Conservation (phyloP, 352 stramenopile genomes). For the Globisporangium heterothallicum region DNA sequence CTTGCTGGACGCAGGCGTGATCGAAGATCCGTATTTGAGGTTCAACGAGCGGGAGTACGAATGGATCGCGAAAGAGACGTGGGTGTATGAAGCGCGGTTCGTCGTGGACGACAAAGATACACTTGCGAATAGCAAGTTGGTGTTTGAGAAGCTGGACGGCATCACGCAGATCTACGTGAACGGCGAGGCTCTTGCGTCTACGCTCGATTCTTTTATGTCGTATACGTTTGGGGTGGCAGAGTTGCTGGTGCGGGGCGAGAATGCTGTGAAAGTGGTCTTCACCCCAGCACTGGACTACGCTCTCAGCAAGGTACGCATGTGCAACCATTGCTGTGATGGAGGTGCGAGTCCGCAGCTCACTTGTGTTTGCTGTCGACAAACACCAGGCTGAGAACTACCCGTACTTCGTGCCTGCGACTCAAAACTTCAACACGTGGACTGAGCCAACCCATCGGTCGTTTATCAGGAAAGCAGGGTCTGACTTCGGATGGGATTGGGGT, state of each 20-base stretch:
- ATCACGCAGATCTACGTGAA: conserved; percentile 68
- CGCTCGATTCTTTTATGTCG: conserved; percentile 60
- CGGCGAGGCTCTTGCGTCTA: conserved; percentile 34
- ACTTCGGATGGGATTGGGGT: conserved; percentile 88
- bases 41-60: conserved; percentile 67
- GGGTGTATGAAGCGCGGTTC: conserved; percentile 63
- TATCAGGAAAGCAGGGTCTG: conserved; percentile 77
- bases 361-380: conserved; percentile 30
- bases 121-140: conserved; percentile 17
- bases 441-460: conserved; percentile 76
- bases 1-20: conserved; percentile 49
- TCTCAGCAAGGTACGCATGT: conserved; percentile 23
- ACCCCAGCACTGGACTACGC: conserved; percentile 48
- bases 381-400: conserved; percentile 55
- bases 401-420: conserved; percentile 69
- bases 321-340: not conserved
- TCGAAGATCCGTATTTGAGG: conserved; percentile 60
- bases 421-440: conserved; percentile 77
- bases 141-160: conserved; percentile 71
- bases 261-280: conserved; percentile 60
- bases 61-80: conserved; percentile 68
- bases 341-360: not conserved
- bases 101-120: conserved; percentile 14
- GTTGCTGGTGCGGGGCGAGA: conserved; percentile 19
- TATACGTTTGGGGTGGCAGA: conserved; percentile 39